Evolutionary conservation across 2,329 filamentous ascomycete genomes (phyloP).

Genomic region (Scolecobasidium constrictum): DNA sequence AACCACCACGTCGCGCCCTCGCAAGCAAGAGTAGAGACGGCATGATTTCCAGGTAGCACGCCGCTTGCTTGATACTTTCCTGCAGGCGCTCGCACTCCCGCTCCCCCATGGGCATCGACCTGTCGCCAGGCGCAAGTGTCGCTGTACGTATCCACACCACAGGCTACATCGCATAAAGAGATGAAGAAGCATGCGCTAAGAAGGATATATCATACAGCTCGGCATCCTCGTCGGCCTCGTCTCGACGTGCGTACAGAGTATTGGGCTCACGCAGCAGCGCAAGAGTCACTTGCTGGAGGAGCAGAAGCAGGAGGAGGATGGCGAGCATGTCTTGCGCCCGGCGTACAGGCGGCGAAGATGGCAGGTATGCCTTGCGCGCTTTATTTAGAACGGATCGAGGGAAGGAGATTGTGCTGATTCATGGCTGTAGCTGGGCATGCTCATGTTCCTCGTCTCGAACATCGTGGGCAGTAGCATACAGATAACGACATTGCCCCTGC

Average conservation of each 20-base stretch:
- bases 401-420: too few species aligned
- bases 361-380: constrained; percentile 46
- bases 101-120: not conserved
- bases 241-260: constrained; percentile 87
- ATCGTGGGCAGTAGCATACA: constrained; percentile 92
- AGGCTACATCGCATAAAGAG: too few species aligned
- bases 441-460: constrained; percentile 92
- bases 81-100: not conserved
- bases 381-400: not conserved
- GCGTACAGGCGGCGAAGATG: constrained; percentile 85
- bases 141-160: constrained; percentile 24
- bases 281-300: constrained; percentile 98
- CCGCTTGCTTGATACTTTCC: not conserved
- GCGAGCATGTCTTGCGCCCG: constrained; percentile 67
- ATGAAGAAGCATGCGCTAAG: constrained; percentile 1
- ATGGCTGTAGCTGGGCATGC: constrained; percentile 66
- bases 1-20: too few species aligned
- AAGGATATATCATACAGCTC: constrained; percentile 58
- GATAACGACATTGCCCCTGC: constrained; percentile 89
- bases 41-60: not conserved
- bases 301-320: constrained; percentile 71
- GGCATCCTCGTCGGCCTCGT: constrained; percentile 87
- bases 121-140: constrained; percentile 25
- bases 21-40: too few species aligned
- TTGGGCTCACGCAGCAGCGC: constrained; percentile 89